Base-by-base conservation (phyloP, 345 rosid genomes). In the Populus tremula region DNA sequence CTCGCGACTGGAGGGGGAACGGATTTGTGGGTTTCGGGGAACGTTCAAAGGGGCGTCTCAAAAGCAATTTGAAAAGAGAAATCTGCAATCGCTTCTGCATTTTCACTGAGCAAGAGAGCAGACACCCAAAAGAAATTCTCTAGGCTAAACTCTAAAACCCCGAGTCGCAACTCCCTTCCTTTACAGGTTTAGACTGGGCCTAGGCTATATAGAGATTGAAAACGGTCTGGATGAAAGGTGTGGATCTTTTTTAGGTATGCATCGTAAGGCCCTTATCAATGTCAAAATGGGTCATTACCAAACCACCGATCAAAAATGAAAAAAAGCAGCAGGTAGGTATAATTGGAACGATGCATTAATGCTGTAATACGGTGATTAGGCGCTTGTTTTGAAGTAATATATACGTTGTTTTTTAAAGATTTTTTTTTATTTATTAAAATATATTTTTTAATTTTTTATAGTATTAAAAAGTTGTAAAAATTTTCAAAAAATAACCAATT, bases 61-160 rank as follows among this genome's bases (percentile, higher is more conserved):
- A 25, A 59, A 91, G 72, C 3, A 77, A 72, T 17, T 86, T 87
- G 31, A 77, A 77, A 70, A 89, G 84, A 49, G 87, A 71, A 56
- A 84, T 66, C 33, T 77, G 84, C 23, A 88, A 83, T 50, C 74
- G 82, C 77, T 45, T 76, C 72, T 79, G 85, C 93, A 88, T 83
- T 73, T 66, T 67, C 75, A 47, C 41, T 33, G 27, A 61, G 12
- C 18, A 33, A 7, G 10, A 20, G 12, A 21, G 73, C 8, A 69
- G 17, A 14, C n/a, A 7, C 8, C 29, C 0, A 33, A 39, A 14
- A 21, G 23, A 8, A 21, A 23, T n/a, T 6, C 13, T n/a, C 10
- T 8, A n/a, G 5, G 4, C 63, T n/a, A 8, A 9, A n/a, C 63
- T 2, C 63, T 56, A 1, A n/a, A 56, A 21, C n/a, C 62, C 10